Percentiles rank a stretch among this genome's conserved stretches.
Evolutionary conservation across 805 yeast species (phyloP).

Genomic region (Wickerhamiella australiensis): DNA sequence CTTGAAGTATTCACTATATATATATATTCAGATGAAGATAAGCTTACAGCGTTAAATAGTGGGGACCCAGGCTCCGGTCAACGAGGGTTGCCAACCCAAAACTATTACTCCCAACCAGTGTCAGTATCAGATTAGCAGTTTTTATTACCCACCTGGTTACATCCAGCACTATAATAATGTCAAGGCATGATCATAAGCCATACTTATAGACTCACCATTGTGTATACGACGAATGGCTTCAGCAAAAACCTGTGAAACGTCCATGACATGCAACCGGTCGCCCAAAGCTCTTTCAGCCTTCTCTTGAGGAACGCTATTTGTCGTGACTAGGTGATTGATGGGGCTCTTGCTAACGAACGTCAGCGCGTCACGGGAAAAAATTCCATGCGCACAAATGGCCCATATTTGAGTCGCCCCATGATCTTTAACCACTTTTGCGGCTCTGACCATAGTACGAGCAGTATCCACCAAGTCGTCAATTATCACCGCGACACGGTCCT

Average conservation of each 20-base stretch:
- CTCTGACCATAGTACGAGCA: conserved; percentile 79
- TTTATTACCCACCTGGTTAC: too few relatives aligned
- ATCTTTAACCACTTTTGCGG: conserved; percentile 81
- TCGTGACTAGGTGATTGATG: conserved; percentile 75
- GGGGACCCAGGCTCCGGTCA: too few relatives aligned
- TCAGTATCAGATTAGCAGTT: too few relatives aligned
- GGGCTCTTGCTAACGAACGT: conserved; percentile 51
- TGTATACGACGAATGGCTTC: conserved; percentile 94
- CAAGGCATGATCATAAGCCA: conserved; percentile 70
- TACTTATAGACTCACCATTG: conserved; percentile 91
- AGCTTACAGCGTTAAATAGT: too few relatives aligned
- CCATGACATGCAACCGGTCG: conserved; percentile 63
- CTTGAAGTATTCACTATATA: too few relatives aligned
- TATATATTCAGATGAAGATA: too few relatives aligned
- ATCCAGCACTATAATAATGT: conserved; percentile 5
- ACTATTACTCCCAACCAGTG: too few relatives aligned
- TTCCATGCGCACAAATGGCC: conserved; percentile 85
- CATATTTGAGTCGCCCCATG: conserved; percentile 83
- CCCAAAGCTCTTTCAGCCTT: conserved; percentile 43
- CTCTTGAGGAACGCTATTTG: conserved; percentile 83
- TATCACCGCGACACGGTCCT: conserved; percentile 72
- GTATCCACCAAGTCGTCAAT: conserved; percentile 93
- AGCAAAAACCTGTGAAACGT: conserved; percentile 77
- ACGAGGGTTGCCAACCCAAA: too few relatives aligned
- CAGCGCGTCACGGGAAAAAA: conserved; percentile 85